Base-by-base conservation (phyloP, 2,329 filamentous ascomycete species). In the Phialophora chinensis region DNA sequence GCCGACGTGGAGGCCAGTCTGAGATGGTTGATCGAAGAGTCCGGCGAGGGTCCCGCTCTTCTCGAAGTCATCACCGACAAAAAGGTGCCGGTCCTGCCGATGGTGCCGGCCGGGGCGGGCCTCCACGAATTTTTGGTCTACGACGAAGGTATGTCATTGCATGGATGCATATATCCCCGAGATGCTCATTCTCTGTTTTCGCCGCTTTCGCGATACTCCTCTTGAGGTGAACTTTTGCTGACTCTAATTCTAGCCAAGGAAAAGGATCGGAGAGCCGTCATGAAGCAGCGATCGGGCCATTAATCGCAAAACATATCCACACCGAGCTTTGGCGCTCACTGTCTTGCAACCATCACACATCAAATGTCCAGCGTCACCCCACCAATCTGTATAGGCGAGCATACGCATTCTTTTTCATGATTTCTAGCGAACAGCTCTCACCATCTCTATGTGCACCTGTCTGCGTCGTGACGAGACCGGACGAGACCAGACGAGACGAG, bases 41-140 rank as follows among this genome's bases (percentile, higher is more conserved):
- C 69, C 33, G 72, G 72, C 10, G 91, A 97, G 33, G 95, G 94
- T n/a, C 95, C 95, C 23, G 93, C 93, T 49, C 84, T 99, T 20
- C 64, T 74, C 67, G 94, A 98, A 82, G 90, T 99, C 62, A 85
- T 97, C 60, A 95, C 92, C 3, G 95, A 98, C 79, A 86, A 87
- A 77, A 90, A 83, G 76, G 81, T 82, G 29, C 94, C 94, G 55
- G 94, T 99, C n/a, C 82, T 98, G 75, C 95, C 95, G 44, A 98
- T 98, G 95, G 95, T 99, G 55, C 94, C 94, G 3, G 90, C 88
- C 47, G 95, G 95, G 44, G 90, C 87, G 69, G 94, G 86, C 66
- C 84, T 99, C 74, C 92, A 98, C 77, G 95, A 98, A 80, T 97
- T 98, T 81, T 84, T 98, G 76, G 86, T 93, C 20, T 97, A 92